Evolutionary conservation across 208 protist species (phyloP).

Genomic region (Wallacemonas sp.): DNA sequence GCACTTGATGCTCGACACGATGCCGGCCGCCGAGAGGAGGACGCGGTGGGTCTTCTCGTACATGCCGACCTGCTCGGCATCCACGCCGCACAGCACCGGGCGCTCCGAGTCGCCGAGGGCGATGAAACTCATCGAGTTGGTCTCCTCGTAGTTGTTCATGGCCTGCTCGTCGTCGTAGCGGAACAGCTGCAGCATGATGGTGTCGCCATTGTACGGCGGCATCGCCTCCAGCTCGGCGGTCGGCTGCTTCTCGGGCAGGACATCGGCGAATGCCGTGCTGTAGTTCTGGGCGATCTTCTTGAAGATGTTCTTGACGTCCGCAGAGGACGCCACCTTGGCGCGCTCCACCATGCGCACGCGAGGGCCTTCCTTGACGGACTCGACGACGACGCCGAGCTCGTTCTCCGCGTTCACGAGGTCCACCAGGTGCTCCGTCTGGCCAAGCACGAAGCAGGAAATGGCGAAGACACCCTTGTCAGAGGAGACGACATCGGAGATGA

Average conservation of each 20-base stretch:
- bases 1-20: conserved; percentile 91
- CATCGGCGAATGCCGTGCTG: conserved; percentile 67
- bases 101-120: conserved; percentile 83
- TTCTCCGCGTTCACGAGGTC: conserved; percentile 85
- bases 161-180: conserved; percentile 75
- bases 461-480: conserved; percentile 58
- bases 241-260: conserved; percentile 78
- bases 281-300: conserved; percentile 79
- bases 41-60: conserved; percentile 84
- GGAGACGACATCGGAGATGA: conserved; percentile 68
- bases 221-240: conserved; percentile 81
- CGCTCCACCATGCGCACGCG: conserved; percentile 83
- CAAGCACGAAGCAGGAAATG: conserved; percentile 79
- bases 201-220: conserved; percentile 85
- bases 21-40: conserved; percentile 74
- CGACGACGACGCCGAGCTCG: conserved; percentile 80
- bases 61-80: conserved; percentile 52
- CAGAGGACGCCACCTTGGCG: conserved; percentile 42
- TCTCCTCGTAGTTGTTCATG: conserved; percentile 71
- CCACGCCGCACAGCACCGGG: conserved; percentile 86
- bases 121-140: conserved; percentile 87
- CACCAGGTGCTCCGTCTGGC: conserved; percentile 65
- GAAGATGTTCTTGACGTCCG: conserved; percentile 62
- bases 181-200: conserved; percentile 82
- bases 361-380: conserved; percentile 88